These are phyloP conservation scores for Prunus davidiana DNA, from an alignment of 306 rosid genomes.

Conservation along the genomic window DNA sequence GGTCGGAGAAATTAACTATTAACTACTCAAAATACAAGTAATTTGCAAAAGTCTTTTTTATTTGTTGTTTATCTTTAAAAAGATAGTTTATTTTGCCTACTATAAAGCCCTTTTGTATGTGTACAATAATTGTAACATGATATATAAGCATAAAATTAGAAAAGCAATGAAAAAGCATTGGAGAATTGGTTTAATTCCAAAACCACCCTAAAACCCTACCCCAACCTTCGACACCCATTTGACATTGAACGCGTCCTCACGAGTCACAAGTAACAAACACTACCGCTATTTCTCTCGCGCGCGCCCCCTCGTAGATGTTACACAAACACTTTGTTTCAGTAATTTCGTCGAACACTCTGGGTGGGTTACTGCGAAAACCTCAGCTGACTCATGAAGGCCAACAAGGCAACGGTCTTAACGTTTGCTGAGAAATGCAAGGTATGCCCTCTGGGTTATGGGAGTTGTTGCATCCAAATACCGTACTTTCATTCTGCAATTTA, in stretches of 20 bases:
- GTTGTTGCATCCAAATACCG: not conserved
- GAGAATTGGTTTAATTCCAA: not conserved
- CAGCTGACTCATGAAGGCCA: slow-evolving; percentile 41
- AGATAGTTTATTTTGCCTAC: too few species aligned
- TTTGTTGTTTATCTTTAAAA: too few species aligned
- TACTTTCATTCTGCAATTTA: not conserved
- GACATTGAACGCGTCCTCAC: not conserved
- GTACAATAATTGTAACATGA: not conserved
- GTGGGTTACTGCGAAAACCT: slow-evolving; percentile 20
- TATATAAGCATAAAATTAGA: not conserved
- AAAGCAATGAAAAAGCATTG: not conserved
- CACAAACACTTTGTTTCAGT: not conserved
- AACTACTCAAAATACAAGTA: too few species aligned
- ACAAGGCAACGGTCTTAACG: slow-evolving; percentile 49
- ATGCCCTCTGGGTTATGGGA: not conserved
- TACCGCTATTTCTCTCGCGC: not conserved
- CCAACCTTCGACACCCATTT: not conserved
- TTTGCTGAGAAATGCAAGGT: slow-evolving; percentile 91
- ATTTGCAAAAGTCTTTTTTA: too few species aligned
- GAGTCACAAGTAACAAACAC: not conserved
- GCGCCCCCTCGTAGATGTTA: not conserved
- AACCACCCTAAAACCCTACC: not conserved
- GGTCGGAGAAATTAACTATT: too few species aligned
- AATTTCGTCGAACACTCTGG: slow-evolving; percentile 44
- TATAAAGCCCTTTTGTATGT: too few species aligned